Base-by-base conservation (phyloP, 805 yeast species). In the Lipomyces sp. region DNA sequence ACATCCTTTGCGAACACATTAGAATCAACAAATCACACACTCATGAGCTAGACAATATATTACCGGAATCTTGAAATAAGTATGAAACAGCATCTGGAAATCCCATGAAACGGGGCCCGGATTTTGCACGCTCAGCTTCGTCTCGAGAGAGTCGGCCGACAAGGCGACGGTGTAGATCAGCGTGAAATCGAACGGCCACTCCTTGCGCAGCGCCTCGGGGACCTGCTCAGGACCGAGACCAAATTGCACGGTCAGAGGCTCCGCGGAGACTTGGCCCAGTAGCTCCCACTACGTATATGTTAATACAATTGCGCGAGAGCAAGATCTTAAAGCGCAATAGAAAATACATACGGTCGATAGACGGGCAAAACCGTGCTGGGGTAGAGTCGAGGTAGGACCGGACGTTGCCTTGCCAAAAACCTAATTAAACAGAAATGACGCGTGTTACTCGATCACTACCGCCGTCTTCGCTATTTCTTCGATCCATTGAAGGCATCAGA, bases 341-440 rank as follows among this genome's bases (percentile, higher is more conserved):
- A n/a, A n/a, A n/a, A n/a, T n/a, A n/a, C n/a, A 16, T 51, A 55
- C 59, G 18, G 76, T 71, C 13, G 91, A 82, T 68, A 80, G 84
- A 68, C 98, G 78, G 18, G 96, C 98, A 71, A 93, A 86, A 1
- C 98, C 98, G 66, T 93, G 98, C 71, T 93, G 98, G 18, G 97
- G 97, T 58, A 93, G 77, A 32, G 76, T 67, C 45, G 73, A 74
- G 35, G 89, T 79, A 33, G 72, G 70, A 2, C 86, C 85, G 49
- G 72, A 75, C 6, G 77, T 74, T 29, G 75, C 73, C 59, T 81
- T 89, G 53, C 98, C 98, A 61, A 72, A 72, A 8, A 73, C 62
- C 63, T 59, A 16, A 11, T 16, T 19, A 19, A 7, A 18, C 1
- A 18, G 26, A n/a, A n/a, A n/a, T n/a, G n/a, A n/a, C n/a, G n/a